Conservation (phyloP, 2,329 filamentous ascomycete genomes). For the Coniochaeta ligniaria region DNA sequence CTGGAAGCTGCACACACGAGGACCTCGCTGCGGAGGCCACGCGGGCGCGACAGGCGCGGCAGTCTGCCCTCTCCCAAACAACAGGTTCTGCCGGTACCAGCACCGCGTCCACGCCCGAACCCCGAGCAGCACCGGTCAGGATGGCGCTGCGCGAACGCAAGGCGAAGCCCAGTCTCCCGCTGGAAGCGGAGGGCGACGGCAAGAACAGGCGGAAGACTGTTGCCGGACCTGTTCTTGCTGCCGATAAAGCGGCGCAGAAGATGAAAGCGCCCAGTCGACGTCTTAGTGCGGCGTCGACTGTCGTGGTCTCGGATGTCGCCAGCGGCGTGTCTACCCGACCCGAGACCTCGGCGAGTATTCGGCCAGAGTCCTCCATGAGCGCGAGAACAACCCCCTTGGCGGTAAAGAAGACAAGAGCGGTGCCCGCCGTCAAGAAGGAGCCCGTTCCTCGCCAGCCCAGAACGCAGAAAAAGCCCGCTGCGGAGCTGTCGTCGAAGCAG, state of each 20-base stretch:
- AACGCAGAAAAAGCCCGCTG: conserved; percentile 27
- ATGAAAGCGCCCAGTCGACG: conserved; percentile 31
- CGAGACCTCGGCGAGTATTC: conserved; percentile 31
- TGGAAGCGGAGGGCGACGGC: conserved; percentile 30
- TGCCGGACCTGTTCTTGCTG: conserved; percentile 39
- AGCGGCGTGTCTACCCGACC: conserved; percentile 20
- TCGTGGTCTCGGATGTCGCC: conserved; percentile 17
- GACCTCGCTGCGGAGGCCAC: conserved; percentile 69
- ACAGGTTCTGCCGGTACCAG: neutral
- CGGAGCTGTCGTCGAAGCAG: conserved; percentile 1
- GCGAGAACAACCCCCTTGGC: conserved; percentile 30
- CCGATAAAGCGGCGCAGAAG: conserved; percentile 29
- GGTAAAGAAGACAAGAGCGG: conserved; percentile 52
- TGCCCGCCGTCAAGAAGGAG: conserved; percentile 33
- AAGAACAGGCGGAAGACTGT: conserved; percentile 56
- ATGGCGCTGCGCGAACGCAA: conserved; percentile 72
- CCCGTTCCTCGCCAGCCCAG: conserved; percentile 14
- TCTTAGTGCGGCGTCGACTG: conserved; percentile 39
- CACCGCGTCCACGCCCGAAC: conserved; percentile 2
- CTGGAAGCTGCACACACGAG: conserved; percentile 67
- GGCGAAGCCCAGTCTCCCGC: conserved; percentile 44
- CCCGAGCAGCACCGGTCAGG: conserved; percentile 19
- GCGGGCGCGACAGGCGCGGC: conserved; percentile 56
- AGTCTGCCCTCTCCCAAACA: conserved; percentile 36
- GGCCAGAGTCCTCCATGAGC: conserved; percentile 35